Evolutionary conservation across 1,284 basidiomycete species (phyloP).

Genomic region (Rhodofomes roseus): DNA sequence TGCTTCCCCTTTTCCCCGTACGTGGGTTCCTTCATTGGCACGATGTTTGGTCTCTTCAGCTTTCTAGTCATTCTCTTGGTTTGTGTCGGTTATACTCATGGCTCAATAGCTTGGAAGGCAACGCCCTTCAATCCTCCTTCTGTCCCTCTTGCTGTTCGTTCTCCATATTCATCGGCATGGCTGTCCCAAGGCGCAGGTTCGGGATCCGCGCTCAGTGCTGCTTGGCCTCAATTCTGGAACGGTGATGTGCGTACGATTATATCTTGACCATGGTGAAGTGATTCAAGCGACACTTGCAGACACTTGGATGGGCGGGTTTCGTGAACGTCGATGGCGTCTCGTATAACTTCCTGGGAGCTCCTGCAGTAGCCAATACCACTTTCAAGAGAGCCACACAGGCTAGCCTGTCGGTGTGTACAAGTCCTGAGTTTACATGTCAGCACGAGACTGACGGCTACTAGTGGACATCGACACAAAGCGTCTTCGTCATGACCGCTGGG

Average conservation of each 20-base stretch:
- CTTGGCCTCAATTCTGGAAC: conserved; percentile 68
- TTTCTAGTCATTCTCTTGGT: conserved; percentile 3
- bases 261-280: too few species aligned
- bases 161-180: conserved; percentile 66
- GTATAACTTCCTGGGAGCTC: conserved; percentile 57
- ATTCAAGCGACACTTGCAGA: conserved; percentile 31
- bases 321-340: conserved; percentile 55
- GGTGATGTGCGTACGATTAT: conserved; percentile 39
- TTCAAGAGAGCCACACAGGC: conserved; percentile 52
- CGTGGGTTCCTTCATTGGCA: neutral
- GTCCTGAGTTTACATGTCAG: neutral
- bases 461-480: conserved; percentile 65
- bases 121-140: conserved; percentile 56
- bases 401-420: conserved; percentile 39
- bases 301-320: conserved; percentile 64
- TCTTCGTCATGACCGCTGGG: conserved; percentile 57
- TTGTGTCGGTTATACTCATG: neutral
- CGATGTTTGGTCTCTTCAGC: neutral
- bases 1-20: neutral
- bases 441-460: conserved; percentile 18
- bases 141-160: conserved; percentile 56
- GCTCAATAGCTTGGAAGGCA: conserved; percentile 42
- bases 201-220: conserved; percentile 52
- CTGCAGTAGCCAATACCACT: conserved; percentile 37
- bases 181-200: conserved; percentile 40